A percentile compares a stretch with the other conserved stretches of the same genome.
Evolutionary conservation across 1,284 basidiomycete genomes (phyloP).

Genomic region (Sanguinoderma infundibulare): DNA sequence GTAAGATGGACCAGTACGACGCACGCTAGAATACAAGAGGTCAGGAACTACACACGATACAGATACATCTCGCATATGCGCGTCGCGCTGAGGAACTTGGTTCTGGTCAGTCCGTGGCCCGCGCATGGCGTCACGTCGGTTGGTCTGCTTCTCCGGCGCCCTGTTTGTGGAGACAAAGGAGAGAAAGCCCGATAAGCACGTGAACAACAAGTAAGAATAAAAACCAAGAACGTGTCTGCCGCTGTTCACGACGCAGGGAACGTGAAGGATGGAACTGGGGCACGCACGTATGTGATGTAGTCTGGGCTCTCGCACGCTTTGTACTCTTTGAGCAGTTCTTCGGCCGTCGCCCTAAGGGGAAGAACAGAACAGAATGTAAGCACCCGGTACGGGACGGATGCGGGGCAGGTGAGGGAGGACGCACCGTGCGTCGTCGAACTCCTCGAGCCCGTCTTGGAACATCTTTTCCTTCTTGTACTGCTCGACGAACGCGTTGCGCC

Average conservation of each 20-base stretch:
- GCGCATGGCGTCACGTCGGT: constrained; percentile 10
- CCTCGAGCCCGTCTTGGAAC: constrained; percentile 89
- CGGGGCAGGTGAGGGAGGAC: constrained; percentile 17
- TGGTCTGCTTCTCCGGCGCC: constrained; percentile 28
- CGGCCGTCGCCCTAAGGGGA: constrained; percentile 72
- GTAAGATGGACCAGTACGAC: too few relatives aligned
- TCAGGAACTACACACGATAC: constrained; percentile 7
- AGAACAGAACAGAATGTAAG: background rate
- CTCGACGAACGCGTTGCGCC: constrained; percentile 94
- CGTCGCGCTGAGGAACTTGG: background rate
- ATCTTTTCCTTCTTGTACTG: constrained; percentile 98
- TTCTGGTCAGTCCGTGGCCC: background rate
- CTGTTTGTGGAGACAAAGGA: constrained; percentile 13
- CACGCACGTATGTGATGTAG: constrained; percentile 82
- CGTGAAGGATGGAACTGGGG: background rate
- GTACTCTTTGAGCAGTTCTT: constrained; percentile 89
- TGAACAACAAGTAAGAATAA: too few relatives aligned
- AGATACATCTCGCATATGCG: constrained; percentile 5
- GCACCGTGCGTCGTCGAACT: constrained; percentile 93
- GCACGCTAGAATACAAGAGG: constrained; percentile 24
- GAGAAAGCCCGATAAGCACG: too few relatives aligned
- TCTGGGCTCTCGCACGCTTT: constrained; percentile 91
- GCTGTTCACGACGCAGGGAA: too few relatives aligned
- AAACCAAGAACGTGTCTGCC: too few relatives aligned
- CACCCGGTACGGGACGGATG: background rate